Base-by-base conservation (phyloP, 169 alveolate genomes). In the Eimeria sp. region DNA sequence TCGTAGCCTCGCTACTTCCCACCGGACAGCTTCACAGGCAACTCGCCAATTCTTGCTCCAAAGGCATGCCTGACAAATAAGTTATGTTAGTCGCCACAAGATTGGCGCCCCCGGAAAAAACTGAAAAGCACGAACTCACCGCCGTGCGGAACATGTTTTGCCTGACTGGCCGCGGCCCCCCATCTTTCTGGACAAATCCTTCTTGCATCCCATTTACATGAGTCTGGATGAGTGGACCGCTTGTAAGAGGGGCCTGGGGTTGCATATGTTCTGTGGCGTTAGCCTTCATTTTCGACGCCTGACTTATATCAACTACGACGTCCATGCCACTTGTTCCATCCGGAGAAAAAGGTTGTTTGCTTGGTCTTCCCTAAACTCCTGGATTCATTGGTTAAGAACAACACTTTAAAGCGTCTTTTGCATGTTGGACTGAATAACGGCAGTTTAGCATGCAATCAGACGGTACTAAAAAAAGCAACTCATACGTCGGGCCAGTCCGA, bases 121-220 rank as follows among this genome's bases (percentile, higher is more conserved):
- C 89, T 23, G 46, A 4, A 46, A 30, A 52, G 9, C 20, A 83
- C 30, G 27, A 33, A 43, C 94, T 87, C 82, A 87, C 94, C 94
- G 94, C 94, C n/a, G 94, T 87, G 66, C 94, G 94, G 83, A 87
- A 87, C 94, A 87, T 87, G 71, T 87, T 87, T 37, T 87, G 94
- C 72, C 94, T 30, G 37, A 87, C 94, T 64, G 94, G 94, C 83
- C 94, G 72, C 20, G 94, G 94, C 43, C 94, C 94, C 49, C 83
- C 94, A 27, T 87, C 94, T 37, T 66, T 66, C 66, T 87, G 94
- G 94, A 33, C 66, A 49, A 27, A 64, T 40, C 80, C 83, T 66
- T 66, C 94, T 30, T 64, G 83, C 94, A 62, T 52, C 52, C 94
- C 94, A 64, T 87, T 87, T 43, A 27, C 68, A 30, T 87, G 94